These are phyloP conservation scores for Saccharomycopsis sp. DNA, from an alignment of 805 yeast genomes.

Conservation along the genomic window DNA sequence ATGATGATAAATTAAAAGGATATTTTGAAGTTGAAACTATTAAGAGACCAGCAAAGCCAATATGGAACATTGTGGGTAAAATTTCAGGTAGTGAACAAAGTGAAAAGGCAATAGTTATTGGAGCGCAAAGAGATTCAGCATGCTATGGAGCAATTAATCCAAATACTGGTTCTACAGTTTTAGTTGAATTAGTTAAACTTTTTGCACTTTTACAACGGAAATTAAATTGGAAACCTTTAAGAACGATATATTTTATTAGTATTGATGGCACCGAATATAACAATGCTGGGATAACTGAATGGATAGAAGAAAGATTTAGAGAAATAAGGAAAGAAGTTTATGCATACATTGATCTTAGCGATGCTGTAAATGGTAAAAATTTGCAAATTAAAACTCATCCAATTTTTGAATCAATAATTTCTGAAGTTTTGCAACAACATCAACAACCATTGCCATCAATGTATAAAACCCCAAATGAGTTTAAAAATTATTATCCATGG, in stretches of 20 bases:
- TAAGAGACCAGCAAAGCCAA: constrained; percentile 48
- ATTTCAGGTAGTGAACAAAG: constrained; percentile 76
- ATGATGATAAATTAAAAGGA: constrained; percentile 20
- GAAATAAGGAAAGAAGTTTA: constrained; percentile 54
- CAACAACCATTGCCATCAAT: constrained; percentile 1
- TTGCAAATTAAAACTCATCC: constrained; percentile 62
- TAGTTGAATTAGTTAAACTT: constrained; percentile 64
- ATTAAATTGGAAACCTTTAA: constrained; percentile 73
- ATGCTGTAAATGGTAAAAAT: constrained; percentile 46
- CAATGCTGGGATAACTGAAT: constrained; percentile 77
- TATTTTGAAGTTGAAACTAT: constrained; percentile 36
- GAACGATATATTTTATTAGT: constrained; percentile 76
- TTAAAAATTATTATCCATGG: constrained; percentile 66
- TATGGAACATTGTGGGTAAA: constrained; percentile 75
- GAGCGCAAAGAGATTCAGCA: constrained; percentile 75
- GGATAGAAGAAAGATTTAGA: constrained; percentile 52
- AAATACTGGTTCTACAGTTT: constrained; percentile 64
- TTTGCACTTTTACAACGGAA: constrained; percentile 57
- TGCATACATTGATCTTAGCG: constrained; percentile 68
- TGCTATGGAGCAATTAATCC: constrained; percentile 70
- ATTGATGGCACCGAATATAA: constrained; percentile 81
- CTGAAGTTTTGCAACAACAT: constrained; percentile 22
- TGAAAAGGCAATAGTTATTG: constrained; percentile 66
- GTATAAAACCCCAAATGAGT: constrained; percentile 30
- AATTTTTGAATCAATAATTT: constrained; percentile 37